A percentile compares a stretch with the other conserved stretches of the same genome.
phyloP scores from a whole-genome alignment of 257 asterid genomes.

The Solanum sitiens region DNA sequence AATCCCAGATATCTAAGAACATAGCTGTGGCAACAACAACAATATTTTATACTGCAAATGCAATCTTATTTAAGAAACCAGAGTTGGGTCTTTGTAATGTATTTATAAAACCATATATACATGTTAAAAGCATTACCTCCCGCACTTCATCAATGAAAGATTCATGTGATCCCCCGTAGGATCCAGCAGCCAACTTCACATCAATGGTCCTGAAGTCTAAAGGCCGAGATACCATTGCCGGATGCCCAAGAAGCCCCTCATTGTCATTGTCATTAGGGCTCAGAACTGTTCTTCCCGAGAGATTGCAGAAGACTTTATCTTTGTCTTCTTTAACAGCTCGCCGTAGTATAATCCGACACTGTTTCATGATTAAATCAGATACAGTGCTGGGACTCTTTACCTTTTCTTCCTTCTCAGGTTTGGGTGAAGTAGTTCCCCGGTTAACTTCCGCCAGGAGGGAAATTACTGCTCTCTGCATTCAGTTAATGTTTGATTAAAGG shows the following conservation, averaged over 20 bases:
- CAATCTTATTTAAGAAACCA: neutral
- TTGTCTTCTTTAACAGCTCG: conserved; percentile 59
- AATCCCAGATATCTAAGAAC: neutral
- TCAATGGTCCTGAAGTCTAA: conserved; percentile 89
- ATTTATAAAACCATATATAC: neutral
- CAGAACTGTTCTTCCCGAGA: conserved; percentile 59
- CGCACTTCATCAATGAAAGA: conserved; percentile 86
- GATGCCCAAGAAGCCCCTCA: conserved; percentile 81
- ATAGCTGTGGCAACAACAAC: neutral
- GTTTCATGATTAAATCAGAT: conserved; percentile 64
- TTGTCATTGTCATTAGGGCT: conserved; percentile 67
- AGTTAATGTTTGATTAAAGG: conserved; percentile 4
- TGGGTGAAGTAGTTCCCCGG: conserved; percentile 39
- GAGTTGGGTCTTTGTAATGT: neutral
- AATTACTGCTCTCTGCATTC: conserved; percentile 78
- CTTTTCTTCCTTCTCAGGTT: conserved; percentile 65
- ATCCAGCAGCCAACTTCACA: conserved; percentile 83
- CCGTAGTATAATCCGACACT: conserved; percentile 80
- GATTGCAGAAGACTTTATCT: conserved; percentile 82
- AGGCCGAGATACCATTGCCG: conserved; percentile 93
- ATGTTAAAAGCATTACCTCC: conserved; percentile 44
- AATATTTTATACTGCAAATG: neutral
- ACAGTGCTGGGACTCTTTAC: conserved; percentile 33
- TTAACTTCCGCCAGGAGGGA: conserved; percentile 55
- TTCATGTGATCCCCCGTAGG: conserved; percentile 82